phyloP scores from a whole-genome alignment of 1,284 basidiomycete genomes.

The Gomphus bonarii region DNA sequence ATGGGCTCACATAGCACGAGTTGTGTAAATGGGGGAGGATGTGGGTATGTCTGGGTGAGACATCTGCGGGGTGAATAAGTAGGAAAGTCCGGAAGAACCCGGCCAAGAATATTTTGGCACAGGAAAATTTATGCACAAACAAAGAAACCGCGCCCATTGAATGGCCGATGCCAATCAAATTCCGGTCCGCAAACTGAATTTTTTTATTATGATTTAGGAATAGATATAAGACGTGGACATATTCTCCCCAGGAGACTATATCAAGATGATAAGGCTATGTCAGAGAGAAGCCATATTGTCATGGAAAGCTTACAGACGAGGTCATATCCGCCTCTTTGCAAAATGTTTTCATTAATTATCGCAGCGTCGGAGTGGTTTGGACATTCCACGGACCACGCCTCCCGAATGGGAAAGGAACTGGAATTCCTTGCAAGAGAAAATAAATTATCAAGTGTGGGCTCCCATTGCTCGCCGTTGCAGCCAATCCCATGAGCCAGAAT shows the following conservation, averaged over 20 bases:
- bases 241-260: conserved; percentile 50
- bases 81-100: background rate
- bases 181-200: conserved; percentile 36
- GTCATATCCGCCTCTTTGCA: conserved; percentile 30
- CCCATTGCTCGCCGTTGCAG: conserved; percentile 48
- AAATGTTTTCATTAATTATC: conserved; percentile 32
- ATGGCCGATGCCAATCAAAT: conserved; percentile 49
- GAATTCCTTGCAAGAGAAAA: conserved; percentile 20
- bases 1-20: conserved; percentile 38
- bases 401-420: conserved; percentile 24
- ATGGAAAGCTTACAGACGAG: conserved; percentile 27
- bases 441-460: conserved; percentile 41
- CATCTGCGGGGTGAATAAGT: conserved; percentile 22
- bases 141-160: conserved; percentile 52
- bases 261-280: background rate
- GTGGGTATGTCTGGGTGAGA: conserved; percentile 19
- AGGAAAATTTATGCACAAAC: conserved; percentile 25
- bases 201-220: conserved; percentile 34
- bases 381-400: conserved; percentile 42
- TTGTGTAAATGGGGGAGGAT: conserved; percentile 24
- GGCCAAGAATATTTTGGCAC: background rate
- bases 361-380: conserved; percentile 47
- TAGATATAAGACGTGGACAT: conserved; percentile 41
- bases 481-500: conserved; percentile 42
- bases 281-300: background rate